A percentile compares a stretch with the other conserved stretches of the same genome.
Conservation (phyloP, 2,329 filamentous ascomycete species). For the Anthostomella pinea region DNA sequence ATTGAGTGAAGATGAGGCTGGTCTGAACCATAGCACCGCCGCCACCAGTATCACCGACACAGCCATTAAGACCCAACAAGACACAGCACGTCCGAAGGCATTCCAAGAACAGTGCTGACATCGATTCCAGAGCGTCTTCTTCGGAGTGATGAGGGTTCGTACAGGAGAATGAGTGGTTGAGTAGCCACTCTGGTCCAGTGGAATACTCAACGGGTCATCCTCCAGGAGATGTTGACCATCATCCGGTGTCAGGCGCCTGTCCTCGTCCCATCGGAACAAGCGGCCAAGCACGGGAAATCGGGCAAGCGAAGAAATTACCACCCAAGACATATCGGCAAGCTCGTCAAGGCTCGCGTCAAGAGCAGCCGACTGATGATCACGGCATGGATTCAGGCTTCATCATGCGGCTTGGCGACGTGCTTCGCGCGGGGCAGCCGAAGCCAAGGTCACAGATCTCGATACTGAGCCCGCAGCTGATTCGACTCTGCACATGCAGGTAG, state of each 20-base stretch:
- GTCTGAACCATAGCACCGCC: background rate
- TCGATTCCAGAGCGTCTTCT: slow-evolving; percentile 1
- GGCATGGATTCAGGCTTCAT: too few species aligned
- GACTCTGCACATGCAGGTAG: too few species aligned
- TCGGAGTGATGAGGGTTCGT: background rate
- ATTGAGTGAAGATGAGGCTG: background rate
- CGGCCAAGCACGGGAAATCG: slow-evolving; percentile 6
- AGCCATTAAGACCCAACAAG: background rate
- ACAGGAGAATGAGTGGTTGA: slow-evolving; percentile 2
- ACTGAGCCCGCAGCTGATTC: too few species aligned
- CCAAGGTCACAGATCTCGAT: too few species aligned
- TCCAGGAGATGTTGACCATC: slow-evolving; percentile 20
- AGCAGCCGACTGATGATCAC: too few species aligned
- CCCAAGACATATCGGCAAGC: too few species aligned
- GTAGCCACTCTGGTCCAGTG: slow-evolving; percentile 16
- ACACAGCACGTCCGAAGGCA: slow-evolving; percentile 4
- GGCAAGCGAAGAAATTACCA: too few species aligned
- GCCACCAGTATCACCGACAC: background rate
- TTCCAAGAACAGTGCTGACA: too few species aligned
- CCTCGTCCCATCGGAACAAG: slow-evolving; percentile 1
- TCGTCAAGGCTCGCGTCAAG: too few species aligned
- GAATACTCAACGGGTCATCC: slow-evolving; percentile 22
- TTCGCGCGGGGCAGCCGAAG: too few species aligned
- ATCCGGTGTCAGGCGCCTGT: slow-evolving; percentile 8
- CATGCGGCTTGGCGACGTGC: too few species aligned